phyloP scores from a whole-genome alignment of 331 rosid genomes.

The Malus hybrid region DNA sequence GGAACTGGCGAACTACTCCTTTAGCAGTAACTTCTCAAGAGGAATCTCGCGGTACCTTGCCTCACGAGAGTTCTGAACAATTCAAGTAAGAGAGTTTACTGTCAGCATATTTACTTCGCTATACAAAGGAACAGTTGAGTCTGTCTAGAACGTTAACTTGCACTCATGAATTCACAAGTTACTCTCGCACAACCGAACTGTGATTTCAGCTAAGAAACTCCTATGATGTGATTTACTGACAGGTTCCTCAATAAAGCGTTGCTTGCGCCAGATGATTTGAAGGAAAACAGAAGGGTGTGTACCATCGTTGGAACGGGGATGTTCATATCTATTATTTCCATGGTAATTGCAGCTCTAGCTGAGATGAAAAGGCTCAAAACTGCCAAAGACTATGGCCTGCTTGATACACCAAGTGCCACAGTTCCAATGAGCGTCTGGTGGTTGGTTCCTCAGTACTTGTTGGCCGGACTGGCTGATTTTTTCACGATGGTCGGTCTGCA shows the following conservation, averaged over 20 bases:
- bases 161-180: neutral
- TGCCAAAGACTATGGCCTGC: constrained; percentile 30
- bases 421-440: constrained; percentile 46
- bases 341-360: constrained; percentile 31
- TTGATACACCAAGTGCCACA: constrained; percentile 25
- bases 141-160: neutral
- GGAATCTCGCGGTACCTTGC: constrained; percentile 15
- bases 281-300: constrained; percentile 13
- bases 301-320: constrained; percentile 29
- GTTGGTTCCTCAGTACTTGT: constrained; percentile 40
- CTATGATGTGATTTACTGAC: neutral
- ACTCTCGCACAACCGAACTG: too few relatives aligned
- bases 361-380: constrained; percentile 36
- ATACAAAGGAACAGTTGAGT: neutral
- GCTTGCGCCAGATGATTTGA: constrained; percentile 20
- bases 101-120: neutral
- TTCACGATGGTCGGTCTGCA: constrained; percentile 45
- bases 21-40: constrained; percentile 16
- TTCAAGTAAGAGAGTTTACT: constrained; percentile 24
- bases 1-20: constrained; percentile 24
- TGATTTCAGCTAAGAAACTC: neutral
- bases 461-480: constrained; percentile 30
- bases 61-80: constrained; percentile 20
- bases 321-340: constrained; percentile 21
- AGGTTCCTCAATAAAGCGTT: constrained; percentile 37